Percentiles rank a stretch among this genome's conserved stretches.
phyloP scores from a whole-genome alignment of 495 filamentous ascomycete species.

The Aspergillus steynii region DNA sequence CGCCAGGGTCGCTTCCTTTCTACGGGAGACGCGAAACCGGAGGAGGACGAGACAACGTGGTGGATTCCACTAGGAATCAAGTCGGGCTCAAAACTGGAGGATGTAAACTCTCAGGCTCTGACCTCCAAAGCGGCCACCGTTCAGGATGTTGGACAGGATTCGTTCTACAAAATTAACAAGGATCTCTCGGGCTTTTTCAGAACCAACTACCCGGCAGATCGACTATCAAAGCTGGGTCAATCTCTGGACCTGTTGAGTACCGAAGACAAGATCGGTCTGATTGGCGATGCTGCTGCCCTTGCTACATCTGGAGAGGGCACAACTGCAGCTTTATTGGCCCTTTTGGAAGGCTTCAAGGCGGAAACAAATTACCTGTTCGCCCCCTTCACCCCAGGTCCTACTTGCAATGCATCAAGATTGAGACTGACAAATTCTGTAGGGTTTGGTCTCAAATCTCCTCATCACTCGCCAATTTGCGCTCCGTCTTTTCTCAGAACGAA shows the following conservation, averaged over 20 bases:
- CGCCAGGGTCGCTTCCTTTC: slow-evolving; percentile 86
- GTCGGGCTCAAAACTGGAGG: slow-evolving; percentile 43
- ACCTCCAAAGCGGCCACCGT: slow-evolving; percentile 73
- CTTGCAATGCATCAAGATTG: background rate
- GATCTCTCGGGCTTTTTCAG: slow-evolving; percentile 89
- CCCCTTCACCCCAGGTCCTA: background rate
- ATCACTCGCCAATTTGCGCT: slow-evolving; percentile 64
- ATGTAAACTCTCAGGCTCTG: slow-evolving; percentile 55
- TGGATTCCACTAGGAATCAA: slow-evolving; percentile 89
- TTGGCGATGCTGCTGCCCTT: slow-evolving; percentile 89
- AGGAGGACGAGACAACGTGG: slow-evolving; percentile 92
- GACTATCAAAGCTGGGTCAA: slow-evolving; percentile 76
- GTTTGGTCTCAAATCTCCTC: slow-evolving; percentile 85
- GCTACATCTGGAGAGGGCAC: slow-evolving; percentile 82
- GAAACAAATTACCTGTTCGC: slow-evolving; percentile 76
- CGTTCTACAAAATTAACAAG: slow-evolving; percentile 89
- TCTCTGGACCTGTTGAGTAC: slow-evolving; percentile 70
- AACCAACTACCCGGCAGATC: slow-evolving; percentile 81
- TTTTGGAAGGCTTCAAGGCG: slow-evolving; percentile 76
- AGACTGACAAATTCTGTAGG: slow-evolving; percentile 31
- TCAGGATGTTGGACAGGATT: slow-evolving; percentile 65
- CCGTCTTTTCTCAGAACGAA: slow-evolving; percentile 62
- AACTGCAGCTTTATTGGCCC: slow-evolving; percentile 74
- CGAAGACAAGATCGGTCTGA: slow-evolving; percentile 87
- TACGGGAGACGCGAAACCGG: slow-evolving; percentile 85